Percentiles rank a stretch among this genome's conserved stretches.
Evolutionary conservation across 1,284 basidiomycete species (phyloP).

Genomic region (Sporisorium scitamineum): DNA sequence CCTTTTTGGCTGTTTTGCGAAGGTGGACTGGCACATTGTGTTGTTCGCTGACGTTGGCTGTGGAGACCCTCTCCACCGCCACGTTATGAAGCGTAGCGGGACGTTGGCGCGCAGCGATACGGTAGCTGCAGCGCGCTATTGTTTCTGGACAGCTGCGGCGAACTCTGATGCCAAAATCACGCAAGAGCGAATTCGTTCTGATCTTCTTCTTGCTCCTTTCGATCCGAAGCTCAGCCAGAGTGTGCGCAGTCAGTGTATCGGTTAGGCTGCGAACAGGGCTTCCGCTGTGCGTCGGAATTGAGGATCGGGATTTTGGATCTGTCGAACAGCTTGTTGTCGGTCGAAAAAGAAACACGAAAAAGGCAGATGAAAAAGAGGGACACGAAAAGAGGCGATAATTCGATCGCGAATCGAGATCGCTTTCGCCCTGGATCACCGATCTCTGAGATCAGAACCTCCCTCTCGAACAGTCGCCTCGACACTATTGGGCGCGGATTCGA

Average conservation of each 20-base stretch:
- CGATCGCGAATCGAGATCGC: no score
- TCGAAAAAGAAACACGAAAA: no score
- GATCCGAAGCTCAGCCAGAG: not conserved
- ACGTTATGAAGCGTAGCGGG: not conserved
- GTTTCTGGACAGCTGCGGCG: slow-evolving; percentile 13
- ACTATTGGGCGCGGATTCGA: not conserved
- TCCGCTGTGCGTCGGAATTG: no score
- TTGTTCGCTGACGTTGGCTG: slow-evolving; percentile 1
- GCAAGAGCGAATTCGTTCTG: slow-evolving; percentile 26
- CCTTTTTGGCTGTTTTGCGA: not conserved
- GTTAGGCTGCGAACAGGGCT: no score
- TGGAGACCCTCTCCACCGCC: not conserved
- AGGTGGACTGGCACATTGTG: not conserved
- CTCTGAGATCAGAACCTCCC: no score
- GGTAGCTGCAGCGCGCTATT: not conserved
- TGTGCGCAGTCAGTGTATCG: not conserved
- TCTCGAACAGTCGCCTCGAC: no score
- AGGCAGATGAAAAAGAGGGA: no score
- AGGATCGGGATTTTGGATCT: no score
- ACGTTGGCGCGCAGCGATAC: not conserved
- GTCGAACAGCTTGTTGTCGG: no score
- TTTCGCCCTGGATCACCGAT: not conserved
- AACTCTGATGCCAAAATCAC: slow-evolving; percentile 20
- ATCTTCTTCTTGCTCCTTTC: slow-evolving; percentile 8
- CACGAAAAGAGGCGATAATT: no score